These are phyloP conservation scores for Syzygium aqueum DNA, from an alignment of 345 rosid genomes.

Conservation along the genomic window DNA sequence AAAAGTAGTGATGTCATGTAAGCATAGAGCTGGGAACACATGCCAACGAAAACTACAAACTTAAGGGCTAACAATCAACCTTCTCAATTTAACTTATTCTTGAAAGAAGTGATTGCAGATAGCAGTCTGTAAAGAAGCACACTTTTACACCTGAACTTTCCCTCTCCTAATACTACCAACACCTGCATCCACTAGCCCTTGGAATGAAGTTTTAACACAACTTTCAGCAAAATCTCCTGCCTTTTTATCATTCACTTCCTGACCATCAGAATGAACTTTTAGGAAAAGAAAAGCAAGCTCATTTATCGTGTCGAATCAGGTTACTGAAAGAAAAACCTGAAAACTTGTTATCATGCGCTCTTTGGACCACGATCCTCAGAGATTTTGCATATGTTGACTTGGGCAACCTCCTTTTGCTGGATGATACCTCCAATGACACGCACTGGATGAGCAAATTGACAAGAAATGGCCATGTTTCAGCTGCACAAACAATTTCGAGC, in stretches of 20 bases:
- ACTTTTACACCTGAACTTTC: neutral
- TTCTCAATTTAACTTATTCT: neutral
- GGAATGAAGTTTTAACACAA: neutral
- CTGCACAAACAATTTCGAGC: slow-evolving; percentile 37
- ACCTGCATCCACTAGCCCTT: neutral
- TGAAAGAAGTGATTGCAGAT: neutral
- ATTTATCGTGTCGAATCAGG: neutral
- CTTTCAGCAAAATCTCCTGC: neutral
- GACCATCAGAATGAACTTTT: neutral
- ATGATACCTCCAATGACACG: slow-evolving; percentile 61
- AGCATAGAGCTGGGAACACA: neutral
- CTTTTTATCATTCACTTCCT: neutral
- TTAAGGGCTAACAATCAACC: neutral
- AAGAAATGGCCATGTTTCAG: slow-evolving; percentile 88
- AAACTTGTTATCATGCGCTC: slow-evolving; percentile 54
- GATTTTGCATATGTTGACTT: slow-evolving; percentile 59
- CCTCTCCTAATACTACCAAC: neutral
- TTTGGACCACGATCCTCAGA: slow-evolving; percentile 58
- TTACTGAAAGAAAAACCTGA: slow-evolving; percentile 36
- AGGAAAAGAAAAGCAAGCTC: neutral
- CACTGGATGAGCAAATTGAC: slow-evolving; percentile 54
- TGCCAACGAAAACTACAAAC: neutral
- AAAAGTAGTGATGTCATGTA: neutral
- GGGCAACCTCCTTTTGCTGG: slow-evolving; percentile 63
- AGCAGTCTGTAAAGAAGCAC: neutral